Evolutionary conservation across 2,329 filamentous ascomycete species (phyloP).

Genomic region (Paracoccidioides lutzii): DNA sequence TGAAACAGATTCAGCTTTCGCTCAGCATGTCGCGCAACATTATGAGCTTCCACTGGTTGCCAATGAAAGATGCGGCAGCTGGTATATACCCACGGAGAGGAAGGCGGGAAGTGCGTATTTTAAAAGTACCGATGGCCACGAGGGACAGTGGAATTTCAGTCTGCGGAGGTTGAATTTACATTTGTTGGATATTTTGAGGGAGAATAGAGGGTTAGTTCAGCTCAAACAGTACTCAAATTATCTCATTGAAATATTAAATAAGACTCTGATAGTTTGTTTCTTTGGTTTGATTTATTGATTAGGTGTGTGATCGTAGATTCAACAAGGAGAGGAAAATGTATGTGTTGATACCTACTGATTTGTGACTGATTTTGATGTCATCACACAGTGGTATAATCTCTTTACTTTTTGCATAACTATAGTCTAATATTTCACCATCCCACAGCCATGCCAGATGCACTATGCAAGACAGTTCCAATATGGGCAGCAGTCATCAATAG

Average conservation of each 20-base stretch:
- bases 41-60: slow-evolving; percentile 60
- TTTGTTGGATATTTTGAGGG: slow-evolving; percentile 54
- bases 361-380: neutral
- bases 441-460: slow-evolving; percentile 75
- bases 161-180: slow-evolving; percentile 73
- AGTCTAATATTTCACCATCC: slow-evolving; percentile 6
- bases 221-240: neutral
- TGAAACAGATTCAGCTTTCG: slow-evolving; percentile 61
- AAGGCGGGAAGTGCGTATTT: slow-evolving; percentile 78
- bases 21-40: slow-evolving; percentile 41
- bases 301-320: slow-evolving; percentile 74
- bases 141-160: slow-evolving; percentile 82
- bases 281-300: neutral
- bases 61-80: slow-evolving; percentile 91
- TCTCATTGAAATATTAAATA: neutral
- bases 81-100: slow-evolving; percentile 60
- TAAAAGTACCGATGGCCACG: slow-evolving; percentile 94
- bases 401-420: neutral
- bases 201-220: slow-evolving; percentile 48
- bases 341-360: slow-evolving; percentile 8
- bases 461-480: slow-evolving; percentile 85
- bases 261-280: neutral
- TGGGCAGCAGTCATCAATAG: slow-evolving; percentile 85
- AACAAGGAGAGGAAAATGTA: slow-evolving; percentile 76
- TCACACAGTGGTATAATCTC: neutral